Conservation (phyloP, 768 basidiomycete genomes). For the Mycena alexandri region DNA sequence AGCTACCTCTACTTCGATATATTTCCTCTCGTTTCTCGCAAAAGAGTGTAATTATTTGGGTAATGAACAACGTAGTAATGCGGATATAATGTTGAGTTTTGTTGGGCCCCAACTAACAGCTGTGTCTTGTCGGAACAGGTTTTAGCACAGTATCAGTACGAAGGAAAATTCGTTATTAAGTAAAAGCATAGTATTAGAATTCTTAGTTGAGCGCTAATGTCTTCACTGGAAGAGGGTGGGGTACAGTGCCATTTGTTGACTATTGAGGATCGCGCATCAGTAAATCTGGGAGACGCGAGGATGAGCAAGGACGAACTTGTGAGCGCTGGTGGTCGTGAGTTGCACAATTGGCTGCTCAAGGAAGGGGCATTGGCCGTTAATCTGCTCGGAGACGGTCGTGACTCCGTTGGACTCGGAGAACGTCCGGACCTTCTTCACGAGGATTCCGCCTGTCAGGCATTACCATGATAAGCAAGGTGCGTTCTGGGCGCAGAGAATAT, state of each 20-base stretch:
- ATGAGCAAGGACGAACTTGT: slow-evolving; percentile 7
- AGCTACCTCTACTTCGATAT: too few species aligned
- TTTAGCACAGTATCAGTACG: too few species aligned
- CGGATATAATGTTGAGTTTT: too few species aligned
- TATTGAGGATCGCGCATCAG: slow-evolving; percentile 1
- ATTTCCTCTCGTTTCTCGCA: too few species aligned
- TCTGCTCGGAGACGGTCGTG: slow-evolving; percentile 33
- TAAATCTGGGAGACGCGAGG: not conserved
- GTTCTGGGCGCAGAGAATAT: not conserved
- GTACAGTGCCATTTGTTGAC: slow-evolving; percentile 28
- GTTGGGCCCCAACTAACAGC: too few species aligned
- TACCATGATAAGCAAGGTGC: not conserved
- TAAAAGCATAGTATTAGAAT: too few species aligned
- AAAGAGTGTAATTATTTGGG: too few species aligned
- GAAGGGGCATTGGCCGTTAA: slow-evolving; percentile 32
- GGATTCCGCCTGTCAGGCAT: slow-evolving; percentile 13
- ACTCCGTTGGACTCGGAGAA: slow-evolving; percentile 29
- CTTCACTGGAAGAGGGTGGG: slow-evolving; percentile 25
- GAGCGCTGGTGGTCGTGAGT: slow-evolving; percentile 3
- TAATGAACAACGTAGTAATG: too few species aligned
- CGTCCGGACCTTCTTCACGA: slow-evolving; percentile 29
- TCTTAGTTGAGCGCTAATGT: too few species aligned
- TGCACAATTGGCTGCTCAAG: slow-evolving; percentile 29
- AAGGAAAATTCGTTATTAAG: too few species aligned
- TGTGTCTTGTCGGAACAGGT: too few species aligned